Base-by-base conservation (phyloP, 1,139 yeast species). In the Magnusiomyces suaveolens region DNA sequence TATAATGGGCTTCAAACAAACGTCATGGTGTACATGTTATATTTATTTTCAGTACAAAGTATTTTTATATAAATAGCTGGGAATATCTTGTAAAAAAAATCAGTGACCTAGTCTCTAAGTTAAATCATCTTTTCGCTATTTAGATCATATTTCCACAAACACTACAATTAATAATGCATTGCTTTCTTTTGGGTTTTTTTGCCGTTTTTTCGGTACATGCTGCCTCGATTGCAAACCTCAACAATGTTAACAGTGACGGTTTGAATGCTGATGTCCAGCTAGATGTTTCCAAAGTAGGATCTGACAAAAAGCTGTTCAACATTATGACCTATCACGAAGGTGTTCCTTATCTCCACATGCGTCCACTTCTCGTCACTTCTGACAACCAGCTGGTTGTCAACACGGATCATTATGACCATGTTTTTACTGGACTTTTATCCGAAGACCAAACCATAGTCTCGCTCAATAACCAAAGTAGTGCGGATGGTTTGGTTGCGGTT, bases 281-380 rank as follows among this genome's bases (percentile, higher is more conserved):
- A 8, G 36, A 32, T n/a, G 36, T 32, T 32, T 8, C 44, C 16
- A 20, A 18, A 41, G 25, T 21, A 4, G 25, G 3, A 18, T 8
- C 25, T 20, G 25, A 10, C 20, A 16, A 41, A 6, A 41, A 29
- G n/a, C 36, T 20, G 3, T 53, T 53, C 24, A 29, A 43, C 43
- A 49, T 53, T 14, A 14, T 32, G 29, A 26, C 50, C 4, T 49
- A 23, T 38, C 51, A 46, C 32, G 52, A 51, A 18, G 52, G 55
- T 21, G 55, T 53, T 14, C 55, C 55, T 6, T 53, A 38, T 43
- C 47, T 53, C 4, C 55, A 53, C 36, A 29, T 49, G 49, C 44
- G 41, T 4, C 32, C 33, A 1, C 50, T 53, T 16, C 38, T 14
- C 6, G n/a, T 46, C 21, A 46, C 48, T 16, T 10, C 48, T 2